Conservation (phyloP, 2,329 filamentous ascomycete genomes). For the Gnomoniopsis sp. region DNA sequence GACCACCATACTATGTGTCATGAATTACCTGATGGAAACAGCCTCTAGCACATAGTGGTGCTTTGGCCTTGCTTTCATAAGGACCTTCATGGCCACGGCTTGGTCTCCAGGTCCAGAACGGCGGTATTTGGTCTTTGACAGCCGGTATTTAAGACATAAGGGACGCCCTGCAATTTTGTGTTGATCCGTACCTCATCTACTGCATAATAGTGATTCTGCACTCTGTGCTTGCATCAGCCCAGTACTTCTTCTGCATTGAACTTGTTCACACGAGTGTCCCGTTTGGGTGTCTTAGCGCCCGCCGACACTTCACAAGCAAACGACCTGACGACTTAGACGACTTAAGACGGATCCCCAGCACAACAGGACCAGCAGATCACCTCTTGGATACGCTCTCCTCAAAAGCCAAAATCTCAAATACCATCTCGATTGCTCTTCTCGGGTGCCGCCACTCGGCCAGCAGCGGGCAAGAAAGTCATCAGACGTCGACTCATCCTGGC, state of each 20-base stretch:
- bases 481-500: slow-evolving; percentile 10
- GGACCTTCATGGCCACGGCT: slow-evolving; percentile 19
- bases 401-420: too few relatives aligned
- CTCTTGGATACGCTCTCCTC: too few relatives aligned
- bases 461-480: slow-evolving; percentile 8
- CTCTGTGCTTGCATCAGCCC: too few relatives aligned
- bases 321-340: slow-evolving; percentile 10
- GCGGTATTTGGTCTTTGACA: too few relatives aligned
- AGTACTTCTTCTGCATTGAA: neutral
- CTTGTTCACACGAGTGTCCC: neutral
- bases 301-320: neutral
- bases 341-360: too few relatives aligned
- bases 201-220: too few relatives aligned
- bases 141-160: too few relatives aligned
- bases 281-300: neutral
- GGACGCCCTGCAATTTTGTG: slow-evolving; percentile 4
- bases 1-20: slow-evolving; percentile 21
- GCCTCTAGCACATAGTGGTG: slow-evolving; percentile 1
- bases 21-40: slow-evolving; percentile 25
- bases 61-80: slow-evolving; percentile 12
- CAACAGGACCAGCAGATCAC: too few relatives aligned
- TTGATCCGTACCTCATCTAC: too few relatives aligned
- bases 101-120: slow-evolving; percentile 10
- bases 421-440: too few relatives aligned
- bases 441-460: slow-evolving; percentile 13